Conservation (phyloP, 768 basidiomycete genomes). For the Daedaleopsis nitida region DNA sequence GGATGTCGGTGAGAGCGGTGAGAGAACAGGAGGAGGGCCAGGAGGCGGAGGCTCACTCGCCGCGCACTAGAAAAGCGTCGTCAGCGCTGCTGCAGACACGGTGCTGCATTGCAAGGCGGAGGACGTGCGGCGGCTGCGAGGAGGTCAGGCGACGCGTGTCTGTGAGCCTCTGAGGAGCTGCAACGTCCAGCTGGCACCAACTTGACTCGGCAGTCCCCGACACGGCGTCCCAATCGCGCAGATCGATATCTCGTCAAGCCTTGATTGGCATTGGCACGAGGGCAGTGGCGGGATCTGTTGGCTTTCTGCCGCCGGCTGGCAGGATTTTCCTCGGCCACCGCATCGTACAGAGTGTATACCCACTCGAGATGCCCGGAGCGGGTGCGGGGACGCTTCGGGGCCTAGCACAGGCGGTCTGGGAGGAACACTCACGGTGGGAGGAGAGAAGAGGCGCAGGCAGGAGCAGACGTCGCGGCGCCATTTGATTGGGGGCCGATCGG, state of each 20-base stretch:
- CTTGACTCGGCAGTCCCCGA: conserved; percentile 11
- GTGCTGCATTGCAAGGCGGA: not conserved
- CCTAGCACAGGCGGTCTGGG: not conserved
- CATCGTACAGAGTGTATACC: no score
- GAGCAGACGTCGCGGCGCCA: not conserved
- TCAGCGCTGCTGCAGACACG: not conserved
- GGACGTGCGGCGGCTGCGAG: not conserved
- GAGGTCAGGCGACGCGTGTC: not conserved
- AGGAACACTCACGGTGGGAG: not conserved
- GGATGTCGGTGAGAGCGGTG: not conserved
- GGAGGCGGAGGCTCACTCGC: not conserved
- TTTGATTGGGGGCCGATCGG: conserved; percentile 3
- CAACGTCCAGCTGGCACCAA: not conserved
- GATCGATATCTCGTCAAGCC: conserved; percentile 20
- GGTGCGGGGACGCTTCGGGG: not conserved
- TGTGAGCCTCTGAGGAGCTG: not conserved
- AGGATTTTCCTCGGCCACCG: conserved; percentile 13
- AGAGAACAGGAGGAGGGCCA: not conserved
- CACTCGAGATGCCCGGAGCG: not conserved
- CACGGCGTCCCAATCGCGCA: conserved; percentile 15
- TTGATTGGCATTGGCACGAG: conserved; percentile 13
- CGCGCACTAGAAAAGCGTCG: not conserved
- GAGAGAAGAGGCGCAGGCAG: not conserved
- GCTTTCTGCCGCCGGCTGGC: conserved; percentile 17
- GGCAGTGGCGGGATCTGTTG: conserved; percentile 9